phyloP scores from a whole-genome alignment of 441 rosid species.

The Erodium chrysanthum region DNA sequence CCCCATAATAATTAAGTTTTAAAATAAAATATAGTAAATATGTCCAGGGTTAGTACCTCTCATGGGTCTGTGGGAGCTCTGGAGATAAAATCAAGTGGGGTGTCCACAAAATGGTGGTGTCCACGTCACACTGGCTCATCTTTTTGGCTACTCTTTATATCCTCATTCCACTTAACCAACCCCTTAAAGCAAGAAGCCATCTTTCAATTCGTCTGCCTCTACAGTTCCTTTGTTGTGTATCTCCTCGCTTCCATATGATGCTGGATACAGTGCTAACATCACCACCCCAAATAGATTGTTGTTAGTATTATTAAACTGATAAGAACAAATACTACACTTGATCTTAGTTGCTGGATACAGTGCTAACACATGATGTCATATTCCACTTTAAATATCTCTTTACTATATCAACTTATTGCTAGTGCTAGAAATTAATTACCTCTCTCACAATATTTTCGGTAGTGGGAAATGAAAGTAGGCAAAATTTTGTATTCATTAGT shows the following conservation, averaged over 20 bases:
- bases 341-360: too few relatives aligned
- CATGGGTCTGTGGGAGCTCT: neutral
- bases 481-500: neutral
- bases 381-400: constrained; percentile 34
- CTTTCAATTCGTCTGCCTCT: constrained; percentile 8
- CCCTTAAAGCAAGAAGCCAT: constrained; percentile 27
- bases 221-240: constrained; percentile 8
- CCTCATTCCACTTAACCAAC: constrained; percentile 28
- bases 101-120: constrained; percentile 49
- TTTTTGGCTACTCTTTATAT: constrained; percentile 20
- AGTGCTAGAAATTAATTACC: constrained; percentile 20
- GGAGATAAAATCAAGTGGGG: constrained; percentile 32
- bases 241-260: constrained; percentile 3
- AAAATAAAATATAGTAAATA: neutral
- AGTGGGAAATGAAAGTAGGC: constrained; percentile 11
- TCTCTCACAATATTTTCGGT: neutral
- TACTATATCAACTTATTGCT: constrained; percentile 21
- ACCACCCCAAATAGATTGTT: constrained; percentile 23
- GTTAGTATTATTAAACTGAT: constrained; percentile 20
- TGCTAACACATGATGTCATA: constrained; percentile 34
- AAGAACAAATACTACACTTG: too few relatives aligned
- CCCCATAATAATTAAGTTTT: neutral
- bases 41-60: constrained; percentile 3
- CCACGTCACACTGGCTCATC: constrained; percentile 35
- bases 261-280: constrained; percentile 28